Evolutionary conservation across 805 yeast species (phyloP), one percentile per base, ranked within the genome.

Genomic region (Scheffersomyces stipitis): DNA sequence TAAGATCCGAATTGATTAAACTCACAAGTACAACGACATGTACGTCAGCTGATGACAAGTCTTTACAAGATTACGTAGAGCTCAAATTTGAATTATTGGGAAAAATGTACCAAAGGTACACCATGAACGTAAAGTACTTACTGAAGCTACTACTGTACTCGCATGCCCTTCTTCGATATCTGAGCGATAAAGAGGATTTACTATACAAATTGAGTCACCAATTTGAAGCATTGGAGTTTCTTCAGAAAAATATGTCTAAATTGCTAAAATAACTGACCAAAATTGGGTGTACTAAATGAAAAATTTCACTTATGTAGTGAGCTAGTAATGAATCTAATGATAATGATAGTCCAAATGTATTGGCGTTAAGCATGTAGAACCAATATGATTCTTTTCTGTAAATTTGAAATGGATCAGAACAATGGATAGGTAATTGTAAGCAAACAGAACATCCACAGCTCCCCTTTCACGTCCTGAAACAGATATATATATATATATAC

Each of bases 1-100:
- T 66, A 15, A 42, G 66, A 12, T 31, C 35, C 14, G 63, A 60
- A 16, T 33, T 44, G 18, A 35, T 28, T 20, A 20, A 7, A 20
- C 10, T 20, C 9, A 20, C 24, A 7, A 20, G 24, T 10, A 20
- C 24, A 10, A 20, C 24, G 24, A 7, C 24, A 7, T 7, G 10
- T 7, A 20, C 24, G 10, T 7, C 10, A 20, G 34, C 45, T 16
- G 36, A 36, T 14, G 16, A 13, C 13, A 38, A 34, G 14, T 41
- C 40, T 10, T 20, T 20, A 10, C 9, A 7, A 10, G 24, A 20
- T 10, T 20, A 20, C 17, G 35, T 43, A 14, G 37, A 34, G 5
- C 18, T 29, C 20, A 43, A 41, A 36, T 38, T 35, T 28, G 24
- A 26, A 12, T 24, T 24, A 31, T 23, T 43, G 14, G 22, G 17